Evolutionary conservation across 2,329 filamentous ascomycete genomes (phyloP).

Genomic region (Zasmidium citrigriseum): DNA sequence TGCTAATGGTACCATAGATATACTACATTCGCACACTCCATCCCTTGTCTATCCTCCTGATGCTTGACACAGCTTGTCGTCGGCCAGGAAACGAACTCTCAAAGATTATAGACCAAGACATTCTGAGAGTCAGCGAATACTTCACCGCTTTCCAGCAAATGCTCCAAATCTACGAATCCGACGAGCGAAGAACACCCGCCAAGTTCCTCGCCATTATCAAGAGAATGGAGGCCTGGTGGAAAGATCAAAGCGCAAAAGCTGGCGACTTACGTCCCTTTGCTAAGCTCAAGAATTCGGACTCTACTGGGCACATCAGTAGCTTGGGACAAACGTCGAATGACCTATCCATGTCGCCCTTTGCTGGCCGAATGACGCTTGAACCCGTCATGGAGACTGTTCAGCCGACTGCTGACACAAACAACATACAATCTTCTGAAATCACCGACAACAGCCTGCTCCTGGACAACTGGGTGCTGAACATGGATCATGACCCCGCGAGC

Average conservation of each 20-base stretch:
- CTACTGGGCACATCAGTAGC: background rate
- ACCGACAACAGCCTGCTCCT: background rate
- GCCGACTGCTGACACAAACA: background rate
- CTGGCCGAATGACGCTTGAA: background rate
- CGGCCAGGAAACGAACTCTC: slow-evolving; percentile 6
- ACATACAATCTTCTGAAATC: background rate
- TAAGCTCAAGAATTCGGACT: background rate
- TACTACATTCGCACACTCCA: slow-evolving; percentile 12
- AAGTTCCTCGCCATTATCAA: slow-evolving; percentile 5
- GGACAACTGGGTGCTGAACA: slow-evolving; percentile 7
- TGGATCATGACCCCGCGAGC: slow-evolving; percentile 6
- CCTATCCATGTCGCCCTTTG: background rate
- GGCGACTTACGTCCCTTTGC: slow-evolving; percentile 5
- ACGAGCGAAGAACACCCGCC: background rate
- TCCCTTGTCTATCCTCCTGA: slow-evolving; percentile 7
- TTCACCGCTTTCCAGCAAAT: slow-evolving; percentile 5
- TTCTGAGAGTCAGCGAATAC: slow-evolving; percentile 3
- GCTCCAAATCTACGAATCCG: background rate
- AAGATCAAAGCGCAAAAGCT: background rate
- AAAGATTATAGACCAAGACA: slow-evolving; percentile 10
- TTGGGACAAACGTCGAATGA: background rate
- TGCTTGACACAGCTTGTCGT: slow-evolving; percentile 7
- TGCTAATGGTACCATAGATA: slow-evolving; percentile 1
- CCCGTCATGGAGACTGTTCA: background rate
- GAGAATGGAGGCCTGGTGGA: slow-evolving; percentile 9